Base-by-base conservation (phyloP, 148 eudicot species). In the Silene conica region DNA sequence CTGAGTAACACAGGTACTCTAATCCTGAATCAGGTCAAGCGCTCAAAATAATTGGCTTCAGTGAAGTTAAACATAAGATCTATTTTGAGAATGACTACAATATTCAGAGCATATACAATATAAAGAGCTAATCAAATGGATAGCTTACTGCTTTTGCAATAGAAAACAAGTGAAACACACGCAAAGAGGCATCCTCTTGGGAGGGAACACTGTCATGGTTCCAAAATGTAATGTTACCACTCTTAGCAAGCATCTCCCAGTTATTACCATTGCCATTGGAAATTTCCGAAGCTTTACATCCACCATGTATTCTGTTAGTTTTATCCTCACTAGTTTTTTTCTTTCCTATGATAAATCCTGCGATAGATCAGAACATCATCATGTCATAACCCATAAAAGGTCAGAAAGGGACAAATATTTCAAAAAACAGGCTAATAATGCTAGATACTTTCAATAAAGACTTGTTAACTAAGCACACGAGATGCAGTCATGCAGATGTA, bases 171-270 rank as follows among this genome's bases (percentile, higher is more conserved):
- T 95, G 99, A 77, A 95, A 89, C 63, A 90, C 73, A 61, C 99
- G 99, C 80, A 86, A 55, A 72, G 78, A 86, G 50, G 92, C 83
- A 80, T 95, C 96, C 66, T 95, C 94, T 80, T 89, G 85, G 5
- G 99, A 95, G 55, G 97, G 99, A 73, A 89, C 86, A 73, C 69
- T 82, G 57, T 95, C 99, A 80, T 92, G 97, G 79, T 95, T 95
- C 99, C 99, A 95, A 21, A 87, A 80, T 71, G 94, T 85, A 38
- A 95, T 75, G 21, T 74, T 82, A 58, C 83, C 73, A 77, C 85
- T 88, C 69, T 87, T 86, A 66, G 97, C 97, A 48, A 85, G 83
- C 70, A 70, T 80, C 84, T 90, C 85, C 99, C 99, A 95, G 50
- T 52, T 64, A 63, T 81, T 80, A 54, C 85, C 87, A 63, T 59